These are phyloP conservation scores for Lunularia cruciata DNA, from an alignment of 225 moss, liverwort and hornwort genomes.

Conservation along the genomic window DNA sequence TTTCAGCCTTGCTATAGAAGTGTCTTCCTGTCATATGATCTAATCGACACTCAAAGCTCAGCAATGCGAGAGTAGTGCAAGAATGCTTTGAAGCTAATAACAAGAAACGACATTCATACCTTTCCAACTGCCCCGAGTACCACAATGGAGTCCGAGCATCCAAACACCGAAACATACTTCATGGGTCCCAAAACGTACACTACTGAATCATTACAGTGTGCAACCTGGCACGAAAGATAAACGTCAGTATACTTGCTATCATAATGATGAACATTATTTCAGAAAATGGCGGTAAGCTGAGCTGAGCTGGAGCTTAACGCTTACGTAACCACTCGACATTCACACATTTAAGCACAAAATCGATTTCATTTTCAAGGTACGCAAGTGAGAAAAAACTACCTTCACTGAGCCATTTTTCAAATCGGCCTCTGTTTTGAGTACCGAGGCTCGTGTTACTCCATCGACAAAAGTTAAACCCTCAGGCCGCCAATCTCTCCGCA, in stretches of 20 bases:
- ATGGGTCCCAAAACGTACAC: constrained; percentile 85
- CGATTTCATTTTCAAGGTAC: too few relatives aligned
- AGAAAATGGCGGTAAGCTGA: background rate
- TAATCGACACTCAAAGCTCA: too few relatives aligned
- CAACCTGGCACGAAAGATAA: constrained; percentile 48
- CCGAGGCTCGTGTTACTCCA: constrained; percentile 78
- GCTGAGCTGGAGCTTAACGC: too few relatives aligned
- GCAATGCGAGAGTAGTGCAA: too few relatives aligned
- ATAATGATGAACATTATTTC: background rate
- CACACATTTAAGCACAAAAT: background rate
- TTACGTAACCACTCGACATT: too few relatives aligned
- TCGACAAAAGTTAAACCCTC: constrained; percentile 89
- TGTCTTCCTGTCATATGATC: too few relatives aligned
- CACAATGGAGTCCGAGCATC: constrained; percentile 91
- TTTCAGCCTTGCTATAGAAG: too few relatives aligned
- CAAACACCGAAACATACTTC: constrained; percentile 88
- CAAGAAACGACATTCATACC: constrained; percentile 37
- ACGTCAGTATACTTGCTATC: background rate
- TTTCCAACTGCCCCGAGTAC: constrained; percentile 95
- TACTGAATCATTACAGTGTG: constrained; percentile 88
- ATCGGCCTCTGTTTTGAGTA: constrained; percentile 76
- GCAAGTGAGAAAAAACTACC: constrained; percentile 37
- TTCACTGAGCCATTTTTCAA: constrained; percentile 76
- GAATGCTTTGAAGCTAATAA: too few relatives aligned
- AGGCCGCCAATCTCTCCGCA: constrained; percentile 76